Base-by-base conservation (phyloP, 192 early-diverging fungal genomes). In the Rhizophlyctis rosea region DNA sequence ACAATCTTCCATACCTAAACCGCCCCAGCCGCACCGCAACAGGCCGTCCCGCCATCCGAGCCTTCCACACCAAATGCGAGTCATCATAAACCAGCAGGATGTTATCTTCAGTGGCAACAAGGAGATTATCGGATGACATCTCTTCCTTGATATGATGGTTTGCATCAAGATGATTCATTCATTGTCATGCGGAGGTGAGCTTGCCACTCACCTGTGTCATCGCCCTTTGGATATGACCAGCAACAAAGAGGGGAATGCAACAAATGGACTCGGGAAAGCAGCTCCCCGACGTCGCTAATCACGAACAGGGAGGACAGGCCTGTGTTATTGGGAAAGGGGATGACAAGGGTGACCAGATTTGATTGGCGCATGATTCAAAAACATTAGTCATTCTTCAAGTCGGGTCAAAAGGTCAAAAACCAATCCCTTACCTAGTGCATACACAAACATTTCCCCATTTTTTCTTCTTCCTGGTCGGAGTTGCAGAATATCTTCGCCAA, bases 401-500 rank as follows among this genome's bases (percentile, higher is more conserved):
- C n/a, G n/a, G n/a, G n/a, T n/a, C n/a, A n/a, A n/a, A n/a, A n/a
- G n/a, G n/a, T n/a, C n/a, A n/a, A n/a, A n/a, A n/a, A n/a, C n/a
- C n/a, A n/a, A n/a, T n/a, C n/a, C n/a, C n/a, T n/a, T n/a, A n/a
- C n/a, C n/a, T n/a, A n/a, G n/a, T n/a, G n/a, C n/a, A n/a, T n/a
- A n/a, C n/a, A n/a, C n/a, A n/a, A n/a, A n/a, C n/a, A n/a, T n/a
- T n/a, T n/a, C n/a, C n/a, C n/a, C n/a, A 44, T 44, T 44, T 44
- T 44, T 7, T 7, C 18, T 7, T 7, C 9, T 18, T 44, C 9
- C 9, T 44, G 39, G 39, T 44, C 39, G 39, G 39, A 18, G 7
- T 7, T 44, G 39, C 9, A 18, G 39, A 4, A 57, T 31, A 1
- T 33, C n/a, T 34, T 62, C 48, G 52, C 61, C 61, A 13, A 62